Conservation (phyloP, 352 stramenopile genomes). For the Phytophthora citrophthora region DNA sequence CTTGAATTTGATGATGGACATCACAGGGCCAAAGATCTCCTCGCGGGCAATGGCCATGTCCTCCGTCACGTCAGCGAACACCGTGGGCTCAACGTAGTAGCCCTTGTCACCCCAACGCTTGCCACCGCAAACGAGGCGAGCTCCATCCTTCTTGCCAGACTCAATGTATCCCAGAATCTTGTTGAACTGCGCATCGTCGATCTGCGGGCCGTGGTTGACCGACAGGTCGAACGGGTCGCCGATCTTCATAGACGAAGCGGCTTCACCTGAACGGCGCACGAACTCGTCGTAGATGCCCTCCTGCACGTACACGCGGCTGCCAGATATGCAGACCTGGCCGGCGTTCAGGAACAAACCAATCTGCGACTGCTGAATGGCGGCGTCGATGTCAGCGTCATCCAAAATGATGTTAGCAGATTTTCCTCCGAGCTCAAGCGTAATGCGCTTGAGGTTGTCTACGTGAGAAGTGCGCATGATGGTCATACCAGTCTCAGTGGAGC, state of each 20-base stretch:
- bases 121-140: conserved; percentile 78
- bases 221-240: conserved; percentile 51
- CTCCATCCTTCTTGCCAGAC: conserved; percentile 79
- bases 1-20: conserved; percentile 90
- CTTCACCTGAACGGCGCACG: conserved; percentile 58
- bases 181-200: conserved; percentile 68
- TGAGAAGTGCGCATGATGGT: conserved; percentile 59
- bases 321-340: conserved; percentile 89
- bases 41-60: conserved; percentile 90
- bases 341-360: conserved; percentile 83
- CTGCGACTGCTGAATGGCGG: conserved; percentile 49
- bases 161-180: conserved; percentile 87
- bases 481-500: conserved; percentile 61
- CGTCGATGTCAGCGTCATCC: conserved; percentile 69
- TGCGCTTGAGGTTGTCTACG: conserved; percentile 70
- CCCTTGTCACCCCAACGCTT: conserved; percentile 64
- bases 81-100: conserved; percentile 93
- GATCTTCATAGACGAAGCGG: conserved; percentile 58
- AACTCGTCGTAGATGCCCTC: conserved; percentile 89
- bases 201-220: conserved; percentile 57
- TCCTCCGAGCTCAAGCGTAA: conserved; percentile 78
- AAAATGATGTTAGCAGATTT: conserved; percentile 81
- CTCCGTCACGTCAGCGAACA: conserved; percentile 84
- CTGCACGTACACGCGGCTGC: conserved; percentile 87
- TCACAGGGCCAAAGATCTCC: conserved; percentile 93